Percentiles rank a stretch among this genome's conserved stretches.
These are phyloP conservation scores for Cordyceps cicadae DNA, from an alignment of 2,329 filamentous ascomycete genomes.

Conservation along the genomic window DNA sequence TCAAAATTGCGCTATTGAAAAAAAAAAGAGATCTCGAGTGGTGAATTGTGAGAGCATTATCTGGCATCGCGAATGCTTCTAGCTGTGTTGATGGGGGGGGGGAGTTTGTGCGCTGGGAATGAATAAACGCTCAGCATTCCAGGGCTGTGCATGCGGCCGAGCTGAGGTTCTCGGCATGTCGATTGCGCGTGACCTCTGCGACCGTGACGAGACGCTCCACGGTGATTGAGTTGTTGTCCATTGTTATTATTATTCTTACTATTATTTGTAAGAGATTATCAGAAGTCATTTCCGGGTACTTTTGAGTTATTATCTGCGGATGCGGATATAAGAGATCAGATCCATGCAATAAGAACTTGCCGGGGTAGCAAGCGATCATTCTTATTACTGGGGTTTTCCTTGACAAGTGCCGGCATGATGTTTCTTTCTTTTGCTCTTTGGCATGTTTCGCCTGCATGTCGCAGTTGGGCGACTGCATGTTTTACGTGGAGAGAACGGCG, in stretches of 20 bases:
- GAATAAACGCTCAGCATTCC: background rate
- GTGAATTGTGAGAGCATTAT: too few species aligned
- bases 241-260: background rate
- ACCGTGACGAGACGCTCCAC: background rate
- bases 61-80: too few species aligned
- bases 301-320: too few species aligned
- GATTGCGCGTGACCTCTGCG: background rate
- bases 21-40: too few species aligned
- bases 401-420: background rate
- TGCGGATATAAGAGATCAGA: too few species aligned
- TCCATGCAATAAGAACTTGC: too few species aligned
- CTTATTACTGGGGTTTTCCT: too few species aligned
- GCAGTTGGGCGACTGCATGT: background rate
- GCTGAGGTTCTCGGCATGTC: background rate
- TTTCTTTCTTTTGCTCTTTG: background rate
- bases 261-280: background rate
- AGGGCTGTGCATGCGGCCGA: background rate
- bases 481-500: too few species aligned
- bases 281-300: too few species aligned
- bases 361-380: too few species aligned
- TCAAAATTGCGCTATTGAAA: background rate
- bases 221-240: background rate
- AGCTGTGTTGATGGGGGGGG: background rate
- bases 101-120: background rate
- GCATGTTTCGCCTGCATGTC: background rate